These are phyloP conservation scores for Ophiocordyceps camponoti-floridani DNA, from an alignment of 2,329 filamentous ascomycete species.

Conservation along the genomic window DNA sequence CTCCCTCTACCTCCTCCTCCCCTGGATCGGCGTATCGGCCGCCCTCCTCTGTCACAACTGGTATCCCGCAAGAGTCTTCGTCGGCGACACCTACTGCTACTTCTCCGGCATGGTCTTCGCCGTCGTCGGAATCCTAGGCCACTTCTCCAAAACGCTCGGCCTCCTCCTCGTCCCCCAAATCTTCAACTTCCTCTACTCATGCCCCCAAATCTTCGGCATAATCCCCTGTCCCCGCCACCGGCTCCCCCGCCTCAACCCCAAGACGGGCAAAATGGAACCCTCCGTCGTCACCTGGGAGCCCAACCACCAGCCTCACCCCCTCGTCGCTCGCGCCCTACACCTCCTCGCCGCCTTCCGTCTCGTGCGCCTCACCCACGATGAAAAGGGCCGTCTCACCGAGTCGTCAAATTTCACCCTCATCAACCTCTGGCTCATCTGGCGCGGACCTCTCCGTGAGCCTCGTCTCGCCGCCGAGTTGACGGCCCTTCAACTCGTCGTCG, in stretches of 20 bases:
- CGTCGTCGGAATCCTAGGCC: slow-evolving; percentile 86
- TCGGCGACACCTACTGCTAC: slow-evolving; percentile 98
- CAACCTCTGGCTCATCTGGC: slow-evolving; percentile 93
- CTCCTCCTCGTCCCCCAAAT: slow-evolving; percentile 84
- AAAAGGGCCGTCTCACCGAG: slow-evolving; percentile 53
- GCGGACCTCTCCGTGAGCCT: slow-evolving; percentile 80
- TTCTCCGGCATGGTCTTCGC: slow-evolving; percentile 99
- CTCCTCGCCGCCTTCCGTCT: slow-evolving; percentile 51
- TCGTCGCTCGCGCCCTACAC: slow-evolving; percentile 46
- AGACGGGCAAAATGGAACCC: slow-evolving; percentile 70
- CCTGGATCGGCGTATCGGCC: slow-evolving; percentile 81
- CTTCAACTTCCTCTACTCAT: slow-evolving; percentile 91
- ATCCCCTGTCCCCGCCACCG: slow-evolving; percentile 88
- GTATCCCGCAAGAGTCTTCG: slow-evolving; percentile 89
- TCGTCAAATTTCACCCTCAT: slow-evolving; percentile 84
- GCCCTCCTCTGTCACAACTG: slow-evolving; percentile 85
- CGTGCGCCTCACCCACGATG: slow-evolving; percentile 48
- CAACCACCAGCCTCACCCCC: slow-evolving; percentile 46
- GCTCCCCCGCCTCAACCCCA: slow-evolving; percentile 72
- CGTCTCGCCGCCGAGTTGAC: slow-evolving; percentile 64
- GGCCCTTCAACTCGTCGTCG: slow-evolving; percentile 56
- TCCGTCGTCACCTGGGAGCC: slow-evolving; percentile 61
- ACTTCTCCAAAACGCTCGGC: slow-evolving; percentile 93
- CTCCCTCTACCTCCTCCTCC: slow-evolving; percentile 83
- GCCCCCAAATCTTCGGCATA: slow-evolving; percentile 76